Evolutionary conservation across 768 basidiomycete species (phyloP).

Genomic region (Macrolepiota albuminosa): DNA sequence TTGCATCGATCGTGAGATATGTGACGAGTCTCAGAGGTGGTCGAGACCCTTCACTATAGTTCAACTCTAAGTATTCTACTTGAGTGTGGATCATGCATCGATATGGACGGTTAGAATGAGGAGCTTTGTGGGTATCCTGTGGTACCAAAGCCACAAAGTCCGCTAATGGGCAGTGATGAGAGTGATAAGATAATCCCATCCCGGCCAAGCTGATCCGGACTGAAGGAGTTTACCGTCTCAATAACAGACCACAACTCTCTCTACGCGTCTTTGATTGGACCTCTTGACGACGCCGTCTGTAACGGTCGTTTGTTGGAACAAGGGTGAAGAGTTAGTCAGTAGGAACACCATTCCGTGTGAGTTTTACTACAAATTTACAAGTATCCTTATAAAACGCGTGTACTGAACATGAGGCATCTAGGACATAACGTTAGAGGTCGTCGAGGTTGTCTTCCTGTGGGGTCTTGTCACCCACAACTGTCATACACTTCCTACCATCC

Average conservation of each 20-base stretch:
- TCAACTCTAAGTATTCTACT: constrained; percentile 1
- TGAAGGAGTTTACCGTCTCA: constrained; percentile 8
- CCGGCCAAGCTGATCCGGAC: constrained; percentile 18
- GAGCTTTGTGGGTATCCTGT: neutral
- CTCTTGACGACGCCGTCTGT: constrained; percentile 8
- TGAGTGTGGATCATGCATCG: neutral
- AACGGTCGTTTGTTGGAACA: constrained; percentile 10
- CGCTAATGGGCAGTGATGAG: constrained; percentile 17
- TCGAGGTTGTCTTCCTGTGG: constrained; percentile 18
- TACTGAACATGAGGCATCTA: constrained; percentile 53
- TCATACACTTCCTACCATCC: constrained; percentile 17
- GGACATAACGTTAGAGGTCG: constrained; percentile 36
- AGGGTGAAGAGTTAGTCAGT: constrained; percentile 2
- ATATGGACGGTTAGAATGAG: neutral
- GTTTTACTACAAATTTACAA: constrained; percentile 15
- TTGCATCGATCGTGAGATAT: constrained; percentile 15
- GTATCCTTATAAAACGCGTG: constrained; percentile 37
- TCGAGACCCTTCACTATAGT: neutral
- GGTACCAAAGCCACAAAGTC: constrained; percentile 5
- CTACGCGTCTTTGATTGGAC: constrained; percentile 15
- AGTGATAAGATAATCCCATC: constrained; percentile 17
- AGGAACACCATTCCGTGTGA: constrained; percentile 19
- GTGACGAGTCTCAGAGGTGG: constrained; percentile 4
- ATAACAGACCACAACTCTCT: constrained; percentile 15
- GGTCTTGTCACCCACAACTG: constrained; percentile 17